phyloP scores from a whole-genome alignment of 2,329 filamentous ascomycete genomes.

The Fusarium drepaniforme region DNA sequence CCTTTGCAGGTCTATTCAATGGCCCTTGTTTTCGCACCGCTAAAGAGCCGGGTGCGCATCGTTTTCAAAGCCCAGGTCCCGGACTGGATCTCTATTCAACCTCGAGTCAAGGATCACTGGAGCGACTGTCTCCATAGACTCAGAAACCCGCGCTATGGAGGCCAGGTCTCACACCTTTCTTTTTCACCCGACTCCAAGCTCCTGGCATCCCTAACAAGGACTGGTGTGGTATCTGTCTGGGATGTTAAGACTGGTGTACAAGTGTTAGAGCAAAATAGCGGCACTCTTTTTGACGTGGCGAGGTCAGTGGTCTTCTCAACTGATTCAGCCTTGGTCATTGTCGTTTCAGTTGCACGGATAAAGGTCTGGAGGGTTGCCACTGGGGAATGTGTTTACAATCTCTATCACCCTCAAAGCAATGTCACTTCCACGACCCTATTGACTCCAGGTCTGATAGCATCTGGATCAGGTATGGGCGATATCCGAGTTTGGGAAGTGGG shows the following conservation, averaged over 20 bases:
- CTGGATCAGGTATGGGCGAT: not conserved
- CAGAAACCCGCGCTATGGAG: too few species aligned
- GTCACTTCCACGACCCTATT: not conserved
- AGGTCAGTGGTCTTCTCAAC: not conserved
- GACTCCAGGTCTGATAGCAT: not conserved
- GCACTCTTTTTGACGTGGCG: too few species aligned
- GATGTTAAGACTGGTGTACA: not conserved
- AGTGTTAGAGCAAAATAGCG: too few species aligned
- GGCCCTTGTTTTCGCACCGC: not conserved
- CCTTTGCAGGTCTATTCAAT: not conserved
- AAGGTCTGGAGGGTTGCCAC: not conserved
- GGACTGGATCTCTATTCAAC: not conserved
- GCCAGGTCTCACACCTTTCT: not conserved
- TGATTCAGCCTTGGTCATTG: not conserved
- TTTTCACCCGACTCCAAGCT: not conserved
- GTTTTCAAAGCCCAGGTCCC: not conserved
- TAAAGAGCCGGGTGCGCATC: not conserved
- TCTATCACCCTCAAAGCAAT: not conserved
- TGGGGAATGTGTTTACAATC: not conserved
- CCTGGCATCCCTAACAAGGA: too few species aligned
- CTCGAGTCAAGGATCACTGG: not conserved
- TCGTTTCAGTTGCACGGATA: not conserved
- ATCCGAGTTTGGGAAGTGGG: not conserved
- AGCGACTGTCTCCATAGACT: not conserved
- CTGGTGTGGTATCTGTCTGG: not conserved